These are phyloP conservation scores for Acrocalymma vagum DNA, from an alignment of 2,329 filamentous ascomycete species.

Conservation along the genomic window DNA sequence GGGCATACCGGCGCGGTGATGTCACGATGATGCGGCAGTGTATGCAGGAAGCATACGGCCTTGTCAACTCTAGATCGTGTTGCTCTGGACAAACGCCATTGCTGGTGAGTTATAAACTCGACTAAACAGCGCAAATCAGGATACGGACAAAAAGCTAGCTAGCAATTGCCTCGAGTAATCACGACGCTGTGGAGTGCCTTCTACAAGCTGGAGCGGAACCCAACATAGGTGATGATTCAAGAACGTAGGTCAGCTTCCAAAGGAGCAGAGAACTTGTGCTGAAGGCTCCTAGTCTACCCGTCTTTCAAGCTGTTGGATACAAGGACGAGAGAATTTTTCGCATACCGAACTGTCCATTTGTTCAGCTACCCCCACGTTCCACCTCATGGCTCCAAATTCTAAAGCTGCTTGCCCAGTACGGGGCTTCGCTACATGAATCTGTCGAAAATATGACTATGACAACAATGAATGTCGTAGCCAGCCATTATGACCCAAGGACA, in stretches of 20 bases:
- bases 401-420: no score
- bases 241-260: slow-evolving; percentile 1
- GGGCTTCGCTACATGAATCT: no score
- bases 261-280: neutral
- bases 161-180: neutral
- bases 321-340: no score
- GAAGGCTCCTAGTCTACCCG: neutral
- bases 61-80: neutral
- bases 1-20: neutral
- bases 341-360: neutral
- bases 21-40: neutral
- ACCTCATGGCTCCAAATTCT: no score
- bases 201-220: slow-evolving; percentile 4
- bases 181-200: neutral
- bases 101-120: slow-evolving; percentile 3
- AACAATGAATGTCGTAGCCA: no score
- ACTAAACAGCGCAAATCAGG: neutral
- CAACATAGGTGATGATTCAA: slow-evolving; percentile 4
- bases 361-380: neutral
- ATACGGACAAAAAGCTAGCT: no score
- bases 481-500: no score
- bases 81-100: slow-evolving; percentile 3
- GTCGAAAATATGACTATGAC: no score
- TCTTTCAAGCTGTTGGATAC: slow-evolving; percentile 1
- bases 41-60: neutral